Conservation (phyloP, 305 asterid species). For the Fraxinus velutina region DNA sequence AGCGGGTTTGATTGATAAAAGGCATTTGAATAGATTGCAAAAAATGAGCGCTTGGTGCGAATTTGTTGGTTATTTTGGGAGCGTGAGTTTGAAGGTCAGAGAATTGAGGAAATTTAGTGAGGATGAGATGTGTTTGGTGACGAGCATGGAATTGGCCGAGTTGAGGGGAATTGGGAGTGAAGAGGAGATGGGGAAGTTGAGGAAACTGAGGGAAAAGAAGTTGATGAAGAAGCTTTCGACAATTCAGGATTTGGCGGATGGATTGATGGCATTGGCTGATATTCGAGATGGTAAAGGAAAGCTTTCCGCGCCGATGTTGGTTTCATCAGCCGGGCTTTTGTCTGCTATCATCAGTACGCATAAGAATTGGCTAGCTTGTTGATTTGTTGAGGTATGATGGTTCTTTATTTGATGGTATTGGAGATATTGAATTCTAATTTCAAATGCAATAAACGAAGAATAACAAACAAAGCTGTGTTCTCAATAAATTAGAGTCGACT, state of each 20-base stretch:
- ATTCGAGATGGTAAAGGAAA: conserved; percentile 65
- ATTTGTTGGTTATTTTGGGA: conserved; percentile 74
- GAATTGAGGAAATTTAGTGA: conserved; percentile 48
- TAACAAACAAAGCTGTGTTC: not conserved
- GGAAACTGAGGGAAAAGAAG: conserved; percentile 72
- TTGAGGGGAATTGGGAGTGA: conserved; percentile 44
- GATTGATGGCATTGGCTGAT: conserved; percentile 79
- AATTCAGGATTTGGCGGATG: conserved; percentile 86
- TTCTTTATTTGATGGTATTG: conserved; percentile 7
- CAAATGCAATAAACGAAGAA: not conserved
- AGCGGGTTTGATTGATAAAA: conserved; percentile 68
- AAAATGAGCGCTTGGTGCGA: conserved; percentile 83
- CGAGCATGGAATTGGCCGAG: conserved; percentile 41
- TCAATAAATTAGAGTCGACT: not conserved
- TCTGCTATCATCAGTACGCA: conserved; percentile 87
- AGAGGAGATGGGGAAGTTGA: conserved; percentile 47
- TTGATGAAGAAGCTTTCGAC: conserved; percentile 69
- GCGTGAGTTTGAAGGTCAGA: conserved; percentile 61
- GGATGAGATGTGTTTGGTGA: conserved; percentile 50
- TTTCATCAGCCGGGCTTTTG: conserved; percentile 69
- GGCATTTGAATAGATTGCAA: conserved; percentile 43
- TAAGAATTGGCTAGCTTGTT: conserved; percentile 83
- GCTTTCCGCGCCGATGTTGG: conserved; percentile 56
- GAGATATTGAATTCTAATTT: not conserved
- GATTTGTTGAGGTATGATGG: conserved; percentile 26